Evolutionary conservation across 345 rosid genomes (phyloP), one percentile per base, ranked within the genome.

Genomic region (Ceriops decandra): DNA sequence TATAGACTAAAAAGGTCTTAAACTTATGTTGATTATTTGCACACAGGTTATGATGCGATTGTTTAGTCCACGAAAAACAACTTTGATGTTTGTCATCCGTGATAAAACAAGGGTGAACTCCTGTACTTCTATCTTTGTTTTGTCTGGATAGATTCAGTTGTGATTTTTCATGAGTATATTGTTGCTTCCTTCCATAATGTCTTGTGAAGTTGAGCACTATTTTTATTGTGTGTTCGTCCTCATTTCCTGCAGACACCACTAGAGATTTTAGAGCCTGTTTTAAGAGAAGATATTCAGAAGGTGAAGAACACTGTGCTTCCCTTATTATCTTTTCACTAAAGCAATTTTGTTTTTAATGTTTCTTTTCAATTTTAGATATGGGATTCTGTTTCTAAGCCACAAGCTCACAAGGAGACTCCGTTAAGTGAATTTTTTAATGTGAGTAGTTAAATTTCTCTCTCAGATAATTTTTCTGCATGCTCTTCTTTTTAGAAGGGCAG

Each of bases 1-100:
- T 20, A 11, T 26, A 62, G 52, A 7, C 26, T 74, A 30, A 57
- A 26, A n/a, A 74, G 13, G 28, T 62, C 74, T 26, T 49, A 68
- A 42, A 46, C 66, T 69, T 60, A 60, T 77, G 11, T 67, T 68
- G 68, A 47, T 74, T 35, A 31, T 52, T 88, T n/a, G 46, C 51
- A 52, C 63, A 49, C 85, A 95, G 99, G 99, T 95, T 74, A 95
- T 95, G 99, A 87, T 95, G 98, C 87, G 98, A 63, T 86, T 95
- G 80, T 95, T 95, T 82, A 95, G 99, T 83, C 99, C 99, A 4
- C 90, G 99, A 56, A 95, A 95, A 84, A 95, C 99, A 52, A 95
- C 99, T 32, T 73, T 95, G 82, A 72, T 95, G 96, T 95, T 95
- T 85, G 99, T 95, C 73, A 95, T 95, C 70, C 93, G 99, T 76